phyloP scores from a whole-genome alignment of 805 yeast genomes.

The Hanseniaspora meyeri region DNA sequence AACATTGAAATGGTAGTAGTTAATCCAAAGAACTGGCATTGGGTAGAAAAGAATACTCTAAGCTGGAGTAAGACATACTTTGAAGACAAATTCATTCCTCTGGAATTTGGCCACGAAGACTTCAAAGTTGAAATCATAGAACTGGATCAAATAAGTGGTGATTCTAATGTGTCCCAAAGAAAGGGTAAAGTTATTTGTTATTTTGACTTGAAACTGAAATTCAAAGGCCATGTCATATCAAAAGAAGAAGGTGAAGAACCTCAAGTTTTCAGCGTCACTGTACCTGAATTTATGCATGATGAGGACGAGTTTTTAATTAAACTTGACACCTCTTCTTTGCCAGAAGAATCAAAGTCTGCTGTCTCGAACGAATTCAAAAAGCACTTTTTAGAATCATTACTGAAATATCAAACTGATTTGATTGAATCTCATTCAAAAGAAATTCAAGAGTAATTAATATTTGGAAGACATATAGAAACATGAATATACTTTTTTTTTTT shows the following conservation, averaged over 20 bases:
- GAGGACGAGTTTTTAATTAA: conserved; percentile 55
- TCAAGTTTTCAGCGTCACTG: conserved; percentile 33
- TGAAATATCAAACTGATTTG: conserved; percentile 51
- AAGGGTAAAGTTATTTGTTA: conserved; percentile 71
- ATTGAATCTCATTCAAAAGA: conserved; percentile 50
- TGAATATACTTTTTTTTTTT: neutral
- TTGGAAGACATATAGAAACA: neutral
- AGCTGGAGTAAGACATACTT: conserved; percentile 51
- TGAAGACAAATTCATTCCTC: conserved; percentile 27
- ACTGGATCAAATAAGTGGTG: conserved; percentile 45
- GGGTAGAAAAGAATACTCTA: conserved; percentile 58
- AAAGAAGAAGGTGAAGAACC: conserved; percentile 26
- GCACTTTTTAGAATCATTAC: conserved; percentile 34
- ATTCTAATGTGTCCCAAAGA: conserved; percentile 73
- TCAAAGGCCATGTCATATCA: conserved; percentile 14
- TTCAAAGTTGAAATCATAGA: conserved; percentile 27
- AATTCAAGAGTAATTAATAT: conserved; percentile 36
- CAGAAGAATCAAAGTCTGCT: conserved; percentile 27
- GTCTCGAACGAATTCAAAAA: conserved; percentile 45
- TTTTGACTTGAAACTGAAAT: conserved; percentile 47
- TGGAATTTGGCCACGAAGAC: conserved; percentile 16
- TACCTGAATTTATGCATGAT: conserved; percentile 69
- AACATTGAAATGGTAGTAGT: conserved; percentile 44
- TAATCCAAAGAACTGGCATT: conserved; percentile 68
- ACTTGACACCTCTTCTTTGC: conserved; percentile 30